A percentile compares a stretch with the other conserved stretches of the same genome.
These are phyloP conservation scores for Diddensiella caesifluorescens DNA, from an alignment of 805 yeast species.

Conservation along the genomic window DNA sequence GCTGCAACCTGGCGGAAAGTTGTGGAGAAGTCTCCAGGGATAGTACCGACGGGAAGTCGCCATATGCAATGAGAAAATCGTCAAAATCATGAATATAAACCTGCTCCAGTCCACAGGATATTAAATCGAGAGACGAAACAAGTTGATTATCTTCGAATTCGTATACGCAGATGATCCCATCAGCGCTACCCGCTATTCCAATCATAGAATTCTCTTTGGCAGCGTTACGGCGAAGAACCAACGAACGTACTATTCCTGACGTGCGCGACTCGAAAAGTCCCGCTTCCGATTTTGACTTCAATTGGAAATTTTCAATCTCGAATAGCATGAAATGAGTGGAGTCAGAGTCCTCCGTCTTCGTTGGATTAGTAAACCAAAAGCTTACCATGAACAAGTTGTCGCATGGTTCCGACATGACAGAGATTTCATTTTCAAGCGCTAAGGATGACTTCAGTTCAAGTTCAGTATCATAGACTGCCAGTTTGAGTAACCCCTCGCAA, in stretches of 20 bases:
- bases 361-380: background rate
- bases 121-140: too few relatives aligned
- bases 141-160: background rate
- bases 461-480: background rate
- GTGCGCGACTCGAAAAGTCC: background rate
- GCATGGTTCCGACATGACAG: background rate
- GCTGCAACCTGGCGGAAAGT: background rate
- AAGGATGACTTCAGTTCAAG: background rate
- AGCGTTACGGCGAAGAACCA: background rate
- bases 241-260: background rate
- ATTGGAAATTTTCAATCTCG: background rate
- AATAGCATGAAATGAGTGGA: background rate
- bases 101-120: too few relatives aligned
- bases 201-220: background rate
- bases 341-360: background rate
- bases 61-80: too few relatives aligned
- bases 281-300: background rate
- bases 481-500: background rate
- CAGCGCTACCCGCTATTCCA: constrained; percentile 5
- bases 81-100: too few relatives aligned
- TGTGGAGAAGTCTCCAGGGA: too few relatives aligned
- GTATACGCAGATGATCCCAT: background rate
- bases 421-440: background rate
- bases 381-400: background rate
- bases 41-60: too few relatives aligned